Conservation (phyloP, 257 asterid genomes). For the Leptodermis oblonga region DNA sequence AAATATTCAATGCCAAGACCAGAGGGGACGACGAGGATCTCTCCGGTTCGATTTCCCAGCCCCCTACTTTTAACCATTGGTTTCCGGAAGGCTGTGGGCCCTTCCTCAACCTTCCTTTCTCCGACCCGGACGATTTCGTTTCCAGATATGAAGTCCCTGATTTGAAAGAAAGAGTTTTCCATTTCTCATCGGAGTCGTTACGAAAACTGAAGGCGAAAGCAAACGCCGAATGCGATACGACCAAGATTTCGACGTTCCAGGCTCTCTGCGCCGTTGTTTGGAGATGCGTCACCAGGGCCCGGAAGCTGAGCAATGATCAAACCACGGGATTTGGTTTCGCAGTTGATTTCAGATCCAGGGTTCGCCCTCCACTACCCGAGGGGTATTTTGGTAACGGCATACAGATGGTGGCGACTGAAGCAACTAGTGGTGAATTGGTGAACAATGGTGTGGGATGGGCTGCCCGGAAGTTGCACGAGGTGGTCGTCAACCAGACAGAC, state of each 20-base stretch:
- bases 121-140: not conserved
- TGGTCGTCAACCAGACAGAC: constrained; percentile 1
- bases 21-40: too few relatives aligned
- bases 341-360: constrained; percentile 31
- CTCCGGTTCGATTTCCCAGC: constrained; percentile 13
- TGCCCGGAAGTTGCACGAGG: constrained; percentile 11
- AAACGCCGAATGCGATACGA: constrained; percentile 35
- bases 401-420: not conserved
- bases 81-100: constrained; percentile 21
- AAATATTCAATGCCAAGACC: constrained; percentile 21
- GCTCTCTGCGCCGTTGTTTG: constrained; percentile 38
- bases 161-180: constrained; percentile 34
- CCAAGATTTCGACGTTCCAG: constrained; percentile 41
- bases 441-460: constrained; percentile 15
- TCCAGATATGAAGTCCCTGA: constrained; percentile 5
- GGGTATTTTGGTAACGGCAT: constrained; percentile 42
- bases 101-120: too few relatives aligned
- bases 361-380: constrained; percentile 25
- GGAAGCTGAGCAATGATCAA: not conserved
- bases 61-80: constrained; percentile 26
- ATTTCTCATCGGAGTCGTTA: constrained; percentile 31
- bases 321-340: not conserved
- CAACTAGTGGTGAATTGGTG: not conserved
- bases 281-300: constrained; percentile 23
- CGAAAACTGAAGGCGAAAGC: constrained; percentile 12